phyloP scores from a whole-genome alignment of 73 alveolate species.

The Stentor roeselii region DNA sequence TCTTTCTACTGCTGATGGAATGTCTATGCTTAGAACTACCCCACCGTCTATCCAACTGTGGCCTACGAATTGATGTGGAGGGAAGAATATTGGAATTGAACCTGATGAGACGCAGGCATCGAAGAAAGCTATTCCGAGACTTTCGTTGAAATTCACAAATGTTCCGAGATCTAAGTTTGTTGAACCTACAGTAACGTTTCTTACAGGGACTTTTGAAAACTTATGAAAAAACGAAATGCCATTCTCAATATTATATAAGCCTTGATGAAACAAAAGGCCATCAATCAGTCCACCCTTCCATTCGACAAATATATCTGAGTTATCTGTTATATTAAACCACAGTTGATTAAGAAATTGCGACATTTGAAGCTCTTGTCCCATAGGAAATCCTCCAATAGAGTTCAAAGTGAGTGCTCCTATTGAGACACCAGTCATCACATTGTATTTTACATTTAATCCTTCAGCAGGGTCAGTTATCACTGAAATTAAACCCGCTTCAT shows the following conservation, averaged over 20 bases:
- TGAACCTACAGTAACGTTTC: background rate
- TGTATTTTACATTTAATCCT: constrained; percentile 33
- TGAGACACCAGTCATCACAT: constrained; percentile 62
- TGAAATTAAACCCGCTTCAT: no score
- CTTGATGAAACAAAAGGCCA: constrained; percentile 45
- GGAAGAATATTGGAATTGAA: constrained; percentile 30
- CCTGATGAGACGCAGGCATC: background rate
- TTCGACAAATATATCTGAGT: constrained; percentile 19
- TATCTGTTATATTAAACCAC: constrained; percentile 34
- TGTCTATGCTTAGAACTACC: constrained; percentile 41
- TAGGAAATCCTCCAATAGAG: constrained; percentile 31
- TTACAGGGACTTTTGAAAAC: background rate
- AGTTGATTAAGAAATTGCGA: constrained; percentile 30
- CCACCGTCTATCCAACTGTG: constrained; percentile 51
- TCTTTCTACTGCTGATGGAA: constrained; percentile 37
- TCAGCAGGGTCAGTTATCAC: constrained; percentile 24
- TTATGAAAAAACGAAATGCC: constrained; percentile 4
- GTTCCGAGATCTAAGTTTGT: background rate
- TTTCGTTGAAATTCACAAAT: background rate
- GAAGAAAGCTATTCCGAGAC: background rate
- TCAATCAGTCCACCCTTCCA: constrained; percentile 44
- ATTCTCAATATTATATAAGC: constrained; percentile 44
- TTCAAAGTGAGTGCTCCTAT: constrained; percentile 61
- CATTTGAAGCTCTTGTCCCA: constrained; percentile 46
- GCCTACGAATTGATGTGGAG: constrained; percentile 30